Evolutionary conservation across 2,329 filamentous ascomycete species (phyloP).

Genomic region (Bipolaris oryzae): DNA sequence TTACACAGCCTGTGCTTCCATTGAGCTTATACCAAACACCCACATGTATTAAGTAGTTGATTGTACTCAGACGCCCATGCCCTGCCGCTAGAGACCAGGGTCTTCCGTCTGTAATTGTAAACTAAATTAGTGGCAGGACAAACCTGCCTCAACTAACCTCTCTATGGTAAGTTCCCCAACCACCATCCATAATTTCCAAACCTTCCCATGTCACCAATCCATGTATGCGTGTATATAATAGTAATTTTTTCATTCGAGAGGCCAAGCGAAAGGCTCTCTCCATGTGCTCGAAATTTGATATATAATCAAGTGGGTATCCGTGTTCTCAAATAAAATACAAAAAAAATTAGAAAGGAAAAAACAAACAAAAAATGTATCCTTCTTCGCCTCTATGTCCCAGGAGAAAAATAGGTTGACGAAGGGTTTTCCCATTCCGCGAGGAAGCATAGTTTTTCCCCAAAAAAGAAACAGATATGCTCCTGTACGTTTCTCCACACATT

Average conservation of each 20-base stretch:
- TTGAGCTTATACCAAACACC: no score
- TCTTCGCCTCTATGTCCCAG: neutral
- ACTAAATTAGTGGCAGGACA: neutral
- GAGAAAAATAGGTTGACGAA: neutral
- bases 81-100: neutral
- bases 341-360: neutral
- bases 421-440: neutral
- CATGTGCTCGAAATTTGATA: neutral
- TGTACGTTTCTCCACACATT: no score
- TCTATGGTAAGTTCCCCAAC: neutral
- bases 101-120: neutral
- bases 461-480: no score
- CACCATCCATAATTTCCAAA: neutral
- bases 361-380: neutral
- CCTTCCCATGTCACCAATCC: no score
- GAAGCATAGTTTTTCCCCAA: neutral
- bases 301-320: slow-evolving; percentile 4
- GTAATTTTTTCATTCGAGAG: neutral
- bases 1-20: neutral
- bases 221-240: neutral
- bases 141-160: neutral
- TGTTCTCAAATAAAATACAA: neutral
- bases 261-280: neutral
- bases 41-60: neutral
- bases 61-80: neutral